Evolutionary conservation across 805 yeast species (phyloP).

Genomic region (Metschnikowia aberdeeniae): DNA sequence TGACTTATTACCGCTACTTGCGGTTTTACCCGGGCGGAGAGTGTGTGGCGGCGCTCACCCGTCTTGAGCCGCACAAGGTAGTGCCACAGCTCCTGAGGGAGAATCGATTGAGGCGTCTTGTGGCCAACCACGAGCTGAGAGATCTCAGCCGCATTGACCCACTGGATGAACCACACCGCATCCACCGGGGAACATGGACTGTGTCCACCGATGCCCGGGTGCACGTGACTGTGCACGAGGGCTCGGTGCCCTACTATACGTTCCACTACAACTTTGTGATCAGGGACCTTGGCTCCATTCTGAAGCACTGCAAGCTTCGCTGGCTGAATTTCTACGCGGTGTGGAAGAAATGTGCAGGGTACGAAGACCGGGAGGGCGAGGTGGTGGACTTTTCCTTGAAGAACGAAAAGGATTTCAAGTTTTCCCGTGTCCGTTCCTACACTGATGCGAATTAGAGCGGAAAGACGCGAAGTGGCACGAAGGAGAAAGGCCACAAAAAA

Average conservation of each 20-base stretch:
- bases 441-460: slow-evolving; percentile 9
- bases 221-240: slow-evolving; percentile 47
- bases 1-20: slow-evolving; percentile 82
- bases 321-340: slow-evolving; percentile 66
- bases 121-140: slow-evolving; percentile 15
- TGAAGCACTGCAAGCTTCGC: slow-evolving; percentile 62
- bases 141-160: slow-evolving; percentile 13
- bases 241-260: slow-evolving; percentile 55
- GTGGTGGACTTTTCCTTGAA: slow-evolving; percentile 47
- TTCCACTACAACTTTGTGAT: slow-evolving; percentile 64
- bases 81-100: slow-evolving; percentile 50
- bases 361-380: slow-evolving; percentile 50
- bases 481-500: too few species aligned
- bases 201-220: slow-evolving; percentile 50
- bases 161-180: slow-evolving; percentile 27
- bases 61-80: slow-evolving; percentile 65
- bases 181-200: slow-evolving; percentile 54
- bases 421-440: slow-evolving; percentile 57
- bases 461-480: too few species aligned
- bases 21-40: slow-evolving; percentile 79
- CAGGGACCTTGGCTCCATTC: slow-evolving; percentile 51
- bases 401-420: slow-evolving; percentile 77
- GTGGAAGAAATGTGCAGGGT: slow-evolving; percentile 34
- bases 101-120: slow-evolving; percentile 18
- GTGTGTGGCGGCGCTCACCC: slow-evolving; percentile 64